Conservation (phyloP, 441 rosid genomes). For the Mallotus repandus region DNA sequence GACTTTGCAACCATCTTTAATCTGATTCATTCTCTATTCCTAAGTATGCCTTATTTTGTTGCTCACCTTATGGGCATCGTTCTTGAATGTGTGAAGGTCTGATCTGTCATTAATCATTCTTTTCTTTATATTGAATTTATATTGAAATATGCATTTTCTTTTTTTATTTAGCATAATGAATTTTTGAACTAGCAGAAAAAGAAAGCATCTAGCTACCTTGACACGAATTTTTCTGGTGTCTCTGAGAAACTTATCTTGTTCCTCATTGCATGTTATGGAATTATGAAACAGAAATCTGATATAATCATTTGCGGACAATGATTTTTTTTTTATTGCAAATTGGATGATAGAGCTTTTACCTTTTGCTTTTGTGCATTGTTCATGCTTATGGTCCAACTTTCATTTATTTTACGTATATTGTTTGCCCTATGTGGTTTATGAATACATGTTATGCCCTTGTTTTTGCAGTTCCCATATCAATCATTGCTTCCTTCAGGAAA, state of each 20-base stretch:
- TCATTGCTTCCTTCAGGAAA: conserved; percentile 69
- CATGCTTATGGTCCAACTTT: not conserved
- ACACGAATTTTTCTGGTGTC: not conserved
- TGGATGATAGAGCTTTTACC: not conserved
- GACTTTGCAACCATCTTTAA: conserved; percentile 28
- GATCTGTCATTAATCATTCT: not conserved
- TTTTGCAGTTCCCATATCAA: conserved; percentile 66
- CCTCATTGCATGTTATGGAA: not conserved
- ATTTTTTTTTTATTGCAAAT: not conserved
- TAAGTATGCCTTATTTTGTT: not conserved
- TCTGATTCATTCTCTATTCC: conserved; percentile 48
- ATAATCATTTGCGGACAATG: not conserved
- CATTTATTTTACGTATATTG: no score
- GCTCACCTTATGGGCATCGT: not conserved
- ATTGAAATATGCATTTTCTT: not conserved
- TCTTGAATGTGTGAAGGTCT: not conserved
- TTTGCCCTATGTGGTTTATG: not conserved
- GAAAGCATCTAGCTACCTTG: not conserved
- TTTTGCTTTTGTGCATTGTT: conserved; percentile 2
- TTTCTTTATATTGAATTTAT: not conserved
- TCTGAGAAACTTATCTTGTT: not conserved
- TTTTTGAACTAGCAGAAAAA: not conserved
- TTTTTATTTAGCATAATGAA: not conserved
- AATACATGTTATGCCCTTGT: conserved; percentile 11
- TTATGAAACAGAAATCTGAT: not conserved